A percentile compares a stretch with the other conserved stretches of the same genome.
Conservation (phyloP, 179 eudicot species). For the Silene coronaria region DNA sequence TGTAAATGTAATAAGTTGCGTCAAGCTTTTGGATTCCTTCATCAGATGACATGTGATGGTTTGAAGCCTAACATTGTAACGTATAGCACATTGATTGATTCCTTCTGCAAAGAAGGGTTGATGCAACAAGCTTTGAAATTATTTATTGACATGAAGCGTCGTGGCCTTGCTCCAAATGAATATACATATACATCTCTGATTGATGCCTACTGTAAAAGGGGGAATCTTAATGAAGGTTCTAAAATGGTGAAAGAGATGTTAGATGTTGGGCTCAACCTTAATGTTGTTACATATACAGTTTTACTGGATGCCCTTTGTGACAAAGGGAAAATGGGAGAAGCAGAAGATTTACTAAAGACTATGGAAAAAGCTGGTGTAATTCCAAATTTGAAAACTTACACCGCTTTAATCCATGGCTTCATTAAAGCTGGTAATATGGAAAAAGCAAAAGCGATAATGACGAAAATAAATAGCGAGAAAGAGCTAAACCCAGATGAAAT, state of each 20-base stretch:
- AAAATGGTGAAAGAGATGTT: constrained; percentile 77
- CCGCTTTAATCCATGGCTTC: constrained; percentile 69
- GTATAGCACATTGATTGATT: constrained; percentile 91
- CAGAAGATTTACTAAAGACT: constrained; percentile 51
- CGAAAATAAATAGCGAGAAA: constrained; percentile 48
- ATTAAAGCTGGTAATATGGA: constrained; percentile 51
- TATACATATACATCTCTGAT: constrained; percentile 78
- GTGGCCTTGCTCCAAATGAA: constrained; percentile 76
- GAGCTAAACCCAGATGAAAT: constrained; percentile 47
- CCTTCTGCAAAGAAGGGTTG: constrained; percentile 90
- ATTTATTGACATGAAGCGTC: constrained; percentile 81
- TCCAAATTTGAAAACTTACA: constrained; percentile 59
- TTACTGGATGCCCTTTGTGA: constrained; percentile 70
- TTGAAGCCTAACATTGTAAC: constrained; percentile 82
- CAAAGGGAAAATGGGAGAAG: constrained; percentile 66
- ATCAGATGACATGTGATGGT: constrained; percentile 56
- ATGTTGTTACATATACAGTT: constrained; percentile 73
- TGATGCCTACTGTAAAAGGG: constrained; percentile 71
- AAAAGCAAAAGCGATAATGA: constrained; percentile 42
- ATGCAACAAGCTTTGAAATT: constrained; percentile 71
- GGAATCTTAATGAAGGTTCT: constrained; percentile 49
- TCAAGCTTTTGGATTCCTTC: constrained; percentile 63
- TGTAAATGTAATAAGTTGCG: constrained; percentile 69
- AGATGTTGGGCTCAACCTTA: constrained; percentile 54
- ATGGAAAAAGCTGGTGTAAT: constrained; percentile 49